Evolutionary conservation across 2,329 filamentous ascomycete species (phyloP).

Genomic region (Colletotrichum horii): DNA sequence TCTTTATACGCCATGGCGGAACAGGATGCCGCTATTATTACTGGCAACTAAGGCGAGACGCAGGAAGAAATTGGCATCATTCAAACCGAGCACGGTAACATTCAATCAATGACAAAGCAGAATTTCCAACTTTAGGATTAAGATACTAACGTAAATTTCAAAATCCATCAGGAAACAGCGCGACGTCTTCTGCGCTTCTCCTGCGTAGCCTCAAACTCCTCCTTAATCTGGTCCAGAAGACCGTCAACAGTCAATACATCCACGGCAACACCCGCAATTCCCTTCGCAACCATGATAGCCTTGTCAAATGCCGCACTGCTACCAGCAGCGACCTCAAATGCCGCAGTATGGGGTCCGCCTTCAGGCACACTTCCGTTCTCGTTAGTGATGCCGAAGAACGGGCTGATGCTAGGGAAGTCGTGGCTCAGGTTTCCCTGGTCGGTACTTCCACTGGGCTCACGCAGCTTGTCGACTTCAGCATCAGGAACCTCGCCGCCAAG

Average conservation of each 20-base stretch:
- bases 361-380: conserved; percentile 25
- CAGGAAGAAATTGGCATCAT: neutral
- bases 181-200: neutral
- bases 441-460: conserved; percentile 27
- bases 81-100: neutral
- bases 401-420: conserved; percentile 30
- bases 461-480: conserved; percentile 28
- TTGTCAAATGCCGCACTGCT: conserved; percentile 51
- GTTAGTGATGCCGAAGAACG: conserved; percentile 29
- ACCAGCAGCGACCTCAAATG: conserved; percentile 56
- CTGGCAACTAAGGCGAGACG: neutral
- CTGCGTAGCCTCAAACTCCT: conserved; percentile 37
- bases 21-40: conserved; percentile 63
- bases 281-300: conserved; percentile 51
- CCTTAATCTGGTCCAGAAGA: conserved; percentile 46
- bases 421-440: conserved; percentile 35
- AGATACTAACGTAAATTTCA: neutral
- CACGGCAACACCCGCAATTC: conserved; percentile 50
- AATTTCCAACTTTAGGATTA: neutral
- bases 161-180: neutral
- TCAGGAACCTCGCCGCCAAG: conserved; percentile 28
- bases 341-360: conserved; percentile 54
- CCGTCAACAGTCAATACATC: conserved; percentile 49
- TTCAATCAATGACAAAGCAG: neutral
- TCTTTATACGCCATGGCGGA: conserved; percentile 62